Percentiles rank a stretch among this genome's conserved stretches.
These are phyloP conservation scores for Mucor velutinosus DNA, from an alignment of 371 early-diverging fungal genomes.

Conservation along the genomic window DNA sequence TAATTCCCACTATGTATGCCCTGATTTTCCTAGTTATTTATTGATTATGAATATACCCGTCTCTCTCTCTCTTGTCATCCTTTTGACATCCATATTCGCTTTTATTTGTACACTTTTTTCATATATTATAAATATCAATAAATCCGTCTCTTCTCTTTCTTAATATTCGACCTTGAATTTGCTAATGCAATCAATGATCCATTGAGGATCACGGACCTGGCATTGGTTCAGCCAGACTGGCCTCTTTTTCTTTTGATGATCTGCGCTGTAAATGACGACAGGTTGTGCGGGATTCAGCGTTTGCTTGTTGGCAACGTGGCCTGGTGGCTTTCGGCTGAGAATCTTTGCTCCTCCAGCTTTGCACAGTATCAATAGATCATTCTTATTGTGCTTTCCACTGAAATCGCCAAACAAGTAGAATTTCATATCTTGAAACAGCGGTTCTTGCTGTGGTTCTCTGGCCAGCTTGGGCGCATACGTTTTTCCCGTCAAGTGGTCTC, in stretches of 20 bases:
- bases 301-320: background rate
- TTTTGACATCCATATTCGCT: background rate
- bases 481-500: conserved; percentile 30
- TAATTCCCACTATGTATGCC: background rate
- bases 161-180: background rate
- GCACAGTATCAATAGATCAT: conserved; percentile 27
- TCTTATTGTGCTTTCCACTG: conserved; percentile 28
- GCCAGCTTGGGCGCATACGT: conserved; percentile 35
- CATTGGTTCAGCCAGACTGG: conserved; percentile 14
- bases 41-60: conserved; percentile 3
- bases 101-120: background rate
- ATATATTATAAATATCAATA: background rate
- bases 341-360: conserved; percentile 30
- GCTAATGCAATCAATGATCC: conserved; percentile 38
- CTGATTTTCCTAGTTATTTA: background rate
- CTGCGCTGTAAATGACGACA: conserved; percentile 9
- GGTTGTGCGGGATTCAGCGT: conserved; percentile 8
- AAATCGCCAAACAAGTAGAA: conserved; percentile 39
- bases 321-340: conserved; percentile 25
- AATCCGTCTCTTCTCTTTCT: background rate
- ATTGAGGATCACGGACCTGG: conserved; percentile 25
- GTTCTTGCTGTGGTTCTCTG: conserved; percentile 7
- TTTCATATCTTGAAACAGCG: conserved; percentile 25
- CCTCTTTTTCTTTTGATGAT: conserved; percentile 1
- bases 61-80: background rate